These are phyloP conservation scores for Lophiostoma macrostomum DNA, from an alignment of 495 filamentous ascomycete species.

Conservation along the genomic window DNA sequence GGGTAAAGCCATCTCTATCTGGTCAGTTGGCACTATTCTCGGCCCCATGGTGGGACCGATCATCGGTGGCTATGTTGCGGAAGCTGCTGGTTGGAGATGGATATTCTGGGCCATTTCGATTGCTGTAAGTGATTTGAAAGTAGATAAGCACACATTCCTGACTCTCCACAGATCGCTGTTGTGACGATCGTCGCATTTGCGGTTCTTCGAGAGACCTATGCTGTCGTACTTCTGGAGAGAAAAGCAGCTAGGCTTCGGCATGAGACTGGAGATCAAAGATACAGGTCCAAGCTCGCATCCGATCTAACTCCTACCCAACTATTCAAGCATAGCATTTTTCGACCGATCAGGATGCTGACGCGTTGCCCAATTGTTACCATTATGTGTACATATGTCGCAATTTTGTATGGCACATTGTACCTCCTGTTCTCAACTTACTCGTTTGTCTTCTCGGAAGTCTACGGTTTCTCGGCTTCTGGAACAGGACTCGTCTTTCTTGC, in stretches of 20 bases:
- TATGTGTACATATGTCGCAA: slow-evolving; percentile 35
- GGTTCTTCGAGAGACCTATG: slow-evolving; percentile 39
- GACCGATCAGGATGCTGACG: background rate
- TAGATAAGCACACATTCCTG: slow-evolving; percentile 48
- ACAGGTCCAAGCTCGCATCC: background rate
- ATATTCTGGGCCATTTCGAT: too few relatives aligned
- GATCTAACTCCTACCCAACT: background rate
- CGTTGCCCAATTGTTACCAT: background rate
- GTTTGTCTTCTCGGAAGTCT: slow-evolving; percentile 11
- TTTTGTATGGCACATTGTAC: slow-evolving; percentile 38
- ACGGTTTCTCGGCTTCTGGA: background rate
- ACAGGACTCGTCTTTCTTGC: background rate
- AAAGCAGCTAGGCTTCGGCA: slow-evolving; percentile 36
- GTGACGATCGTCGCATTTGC: slow-evolving; percentile 16
- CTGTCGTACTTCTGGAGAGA: slow-evolving; percentile 33
- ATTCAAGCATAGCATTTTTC: background rate
- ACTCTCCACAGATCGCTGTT: slow-evolving; percentile 29
- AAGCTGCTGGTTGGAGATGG: too few relatives aligned
- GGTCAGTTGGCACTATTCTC: too few relatives aligned
- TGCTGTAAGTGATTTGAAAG: too few relatives aligned
- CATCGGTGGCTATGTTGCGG: too few relatives aligned
- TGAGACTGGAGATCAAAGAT: slow-evolving; percentile 22
- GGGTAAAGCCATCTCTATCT: too few relatives aligned
- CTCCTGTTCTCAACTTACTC: slow-evolving; percentile 42
- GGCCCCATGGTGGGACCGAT: too few relatives aligned